Percentiles rank a stretch among this genome's conserved stretches.
phyloP scores from a whole-genome alignment of 169 alveolate genomes.

The Plasmodium yoelii region DNA sequence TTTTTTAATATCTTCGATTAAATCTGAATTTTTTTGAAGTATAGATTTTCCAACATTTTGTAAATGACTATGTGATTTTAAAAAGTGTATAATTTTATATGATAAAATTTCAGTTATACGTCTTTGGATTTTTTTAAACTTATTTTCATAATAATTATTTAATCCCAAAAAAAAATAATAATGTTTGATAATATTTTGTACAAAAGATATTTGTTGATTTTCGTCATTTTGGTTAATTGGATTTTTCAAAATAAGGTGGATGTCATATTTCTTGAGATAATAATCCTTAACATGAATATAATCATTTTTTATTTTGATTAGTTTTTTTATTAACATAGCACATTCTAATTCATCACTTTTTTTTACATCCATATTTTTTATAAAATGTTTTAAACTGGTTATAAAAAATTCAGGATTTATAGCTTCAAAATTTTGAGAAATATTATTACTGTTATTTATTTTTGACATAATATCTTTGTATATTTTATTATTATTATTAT shows the following conservation, averaged over 20 bases:
- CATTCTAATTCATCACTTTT: constrained; percentile 32
- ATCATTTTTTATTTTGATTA: constrained; percentile 68
- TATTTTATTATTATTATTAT: background rate
- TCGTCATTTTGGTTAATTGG: background rate
- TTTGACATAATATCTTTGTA: background rate
- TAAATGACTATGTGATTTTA: constrained; percentile 12
- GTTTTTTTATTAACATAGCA: constrained; percentile 29
- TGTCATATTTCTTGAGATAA: constrained; percentile 50
- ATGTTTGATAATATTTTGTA: constrained; percentile 23
- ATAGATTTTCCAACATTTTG: constrained; percentile 39
- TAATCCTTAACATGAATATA: constrained; percentile 68
- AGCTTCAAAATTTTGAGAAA: background rate
- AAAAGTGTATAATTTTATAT: constrained; percentile 19
- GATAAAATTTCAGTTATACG: constrained; percentile 20
- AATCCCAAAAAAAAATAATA: constrained; percentile 48
- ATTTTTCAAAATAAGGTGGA: constrained; percentile 6
- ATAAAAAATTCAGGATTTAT: constrained; percentile 24
- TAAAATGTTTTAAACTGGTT: constrained; percentile 11
- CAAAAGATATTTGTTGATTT: constrained; percentile 8
- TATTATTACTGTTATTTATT: background rate
- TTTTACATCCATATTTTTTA: constrained; percentile 12
- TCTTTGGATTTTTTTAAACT: constrained; percentile 58
- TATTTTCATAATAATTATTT: constrained; percentile 56
- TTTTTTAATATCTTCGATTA: constrained; percentile 15
- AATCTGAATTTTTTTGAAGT: constrained; percentile 19